Evolutionary conservation across 768 basidiomycete genomes (phyloP), one percentile per base, ranked within the genome.

Genomic region (Phallus indusiatus): DNA sequence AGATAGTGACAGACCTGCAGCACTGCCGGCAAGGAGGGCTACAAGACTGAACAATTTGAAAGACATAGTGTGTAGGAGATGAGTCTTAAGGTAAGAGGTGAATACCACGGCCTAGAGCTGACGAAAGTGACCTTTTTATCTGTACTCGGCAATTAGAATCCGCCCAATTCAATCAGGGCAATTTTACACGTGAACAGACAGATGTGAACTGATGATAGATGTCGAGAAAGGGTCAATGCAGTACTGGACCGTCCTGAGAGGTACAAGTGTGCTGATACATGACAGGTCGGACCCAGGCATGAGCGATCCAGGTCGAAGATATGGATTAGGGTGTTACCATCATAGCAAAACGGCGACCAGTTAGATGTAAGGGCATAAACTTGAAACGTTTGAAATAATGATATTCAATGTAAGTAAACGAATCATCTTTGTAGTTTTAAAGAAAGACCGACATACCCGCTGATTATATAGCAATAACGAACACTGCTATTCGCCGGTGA

Each of bases 251-350:
- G 34, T 56, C 22, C 42, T 56, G 47, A 21, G 47, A 56, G 55
- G 42, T 56, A 56, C 55, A n/a, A 7, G 11, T 20, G 46, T 20
- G n/a, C 16, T 56, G 24, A n/a, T 47, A 14, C 11, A 20, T 56
- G 55, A 56, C 55, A 49, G 55, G 55, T 48, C 18, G 24, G 46
- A 4, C 42, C 18, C n/a, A n/a, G n/a, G n/a, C n/a, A n/a, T n/a
- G n/a, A n/a, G n/a, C n/a, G n/a, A n/a, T n/a, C 18, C 42, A 6
- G 9, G 16, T 46, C 47, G 28, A 24, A 48, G 28, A 36, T 20
- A 24, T 51, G 55, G 47, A 7, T 24, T 16, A 46, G 47, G 42
- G 28, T 56, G 55, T 11, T 56, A 21, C 36, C 21, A 56, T 56
- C 55, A 56, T n/a, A 34, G 36, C 11, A 56, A 28, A 11, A 42